Evolutionary conservation across 306 rosid genomes (phyloP), one percentile per base, ranked within the genome.

Genomic region (Fragaria vesca): DNA sequence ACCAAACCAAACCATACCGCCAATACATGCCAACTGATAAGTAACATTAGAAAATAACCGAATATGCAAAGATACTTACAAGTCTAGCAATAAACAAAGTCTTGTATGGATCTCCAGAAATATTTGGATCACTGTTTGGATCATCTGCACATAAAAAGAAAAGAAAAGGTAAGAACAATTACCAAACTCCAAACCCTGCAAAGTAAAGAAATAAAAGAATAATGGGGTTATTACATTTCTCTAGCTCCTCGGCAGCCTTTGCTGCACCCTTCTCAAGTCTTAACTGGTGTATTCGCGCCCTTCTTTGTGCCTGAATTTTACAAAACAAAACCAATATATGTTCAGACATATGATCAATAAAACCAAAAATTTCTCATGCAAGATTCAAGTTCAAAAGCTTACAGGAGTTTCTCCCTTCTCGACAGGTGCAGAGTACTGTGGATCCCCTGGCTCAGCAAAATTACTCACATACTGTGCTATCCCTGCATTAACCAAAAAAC

Each of bases 91-190:
- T 96, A 26, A 96, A 96, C 82, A 96, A 78, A 8, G 99, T 96
- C 88, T 93, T 93, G 89, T 93, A 96, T 26, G 99, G 99, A 85
- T 95, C 99, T 78, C 99, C 99, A 17, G 99, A 88, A 75, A 91
- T 57, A 75, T 79, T 87, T 72, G 97, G 90, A 63, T 95, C 97
- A 40, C 82, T 91, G 32, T 80, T 85, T 69, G 97, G 91, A 83
- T 93, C 93, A 87, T 96, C 99, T 96, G 90, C 84, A 71, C 7
- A 58, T 73, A 77, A 83, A 38, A 75, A 78, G 15, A 55, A 76
- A 52, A 81, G 68, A 79, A 81, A 43, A 55, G 21, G 34, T 40
- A 74, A 69, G 28, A 66, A 40, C 66, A 47, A 30, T 7, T 2
- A 16, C 12, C 60, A 43, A 61, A 24, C 54, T 65, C 48, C n/a